These are phyloP conservation scores for Phytophthora pseudosyringae DNA, from an alignment of 352 stramenopile genomes.

Conservation along the genomic window DNA sequence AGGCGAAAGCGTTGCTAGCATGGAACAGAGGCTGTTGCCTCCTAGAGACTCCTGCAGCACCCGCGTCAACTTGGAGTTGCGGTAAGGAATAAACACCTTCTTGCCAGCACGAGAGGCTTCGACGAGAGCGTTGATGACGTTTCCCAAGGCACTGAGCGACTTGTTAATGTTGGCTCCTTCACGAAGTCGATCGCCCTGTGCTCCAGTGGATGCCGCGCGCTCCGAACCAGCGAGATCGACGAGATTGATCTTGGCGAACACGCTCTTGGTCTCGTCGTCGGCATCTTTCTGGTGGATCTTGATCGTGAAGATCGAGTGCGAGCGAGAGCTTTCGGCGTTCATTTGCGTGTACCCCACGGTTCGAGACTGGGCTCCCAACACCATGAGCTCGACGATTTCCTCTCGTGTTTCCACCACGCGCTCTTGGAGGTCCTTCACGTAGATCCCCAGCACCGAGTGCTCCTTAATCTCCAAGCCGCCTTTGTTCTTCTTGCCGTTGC, in stretches of 20 bases:
- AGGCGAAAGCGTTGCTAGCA: conserved; percentile 95
- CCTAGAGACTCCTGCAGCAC: conserved; percentile 93
- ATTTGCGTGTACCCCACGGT: conserved; percentile 92
- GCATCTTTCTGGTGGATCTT: conserved; percentile 94
- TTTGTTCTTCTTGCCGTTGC: conserved; percentile 89
- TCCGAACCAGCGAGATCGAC: conserved; percentile 95
- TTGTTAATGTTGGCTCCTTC: conserved; percentile 97
- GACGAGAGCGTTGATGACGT: conserved; percentile 94
- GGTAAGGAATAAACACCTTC: conserved; percentile 93
- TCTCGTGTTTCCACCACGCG: conserved; percentile 89
- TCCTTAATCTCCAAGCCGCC: conserved; percentile 94
- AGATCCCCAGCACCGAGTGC: conserved; percentile 94
- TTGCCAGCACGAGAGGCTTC: conserved; percentile 81
- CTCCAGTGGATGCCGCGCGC: conserved; percentile 90
- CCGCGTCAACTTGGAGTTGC: conserved; percentile 95
- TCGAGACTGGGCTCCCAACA: conserved; percentile 63
- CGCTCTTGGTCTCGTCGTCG: conserved; percentile 83
- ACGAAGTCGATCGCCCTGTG: conserved; percentile 90
- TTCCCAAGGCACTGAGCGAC: conserved; percentile 91
- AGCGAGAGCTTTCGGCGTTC: conserved; percentile 93
- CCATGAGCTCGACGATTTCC: conserved; percentile 86
- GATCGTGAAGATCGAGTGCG: conserved; percentile 97
- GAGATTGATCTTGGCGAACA: conserved; percentile 95
- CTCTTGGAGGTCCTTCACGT: conserved; percentile 93
- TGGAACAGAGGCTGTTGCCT: conserved; percentile 95